Conservation (phyloP, 2,329 filamentous ascomycete species). For the Xylaria sp. region DNA sequence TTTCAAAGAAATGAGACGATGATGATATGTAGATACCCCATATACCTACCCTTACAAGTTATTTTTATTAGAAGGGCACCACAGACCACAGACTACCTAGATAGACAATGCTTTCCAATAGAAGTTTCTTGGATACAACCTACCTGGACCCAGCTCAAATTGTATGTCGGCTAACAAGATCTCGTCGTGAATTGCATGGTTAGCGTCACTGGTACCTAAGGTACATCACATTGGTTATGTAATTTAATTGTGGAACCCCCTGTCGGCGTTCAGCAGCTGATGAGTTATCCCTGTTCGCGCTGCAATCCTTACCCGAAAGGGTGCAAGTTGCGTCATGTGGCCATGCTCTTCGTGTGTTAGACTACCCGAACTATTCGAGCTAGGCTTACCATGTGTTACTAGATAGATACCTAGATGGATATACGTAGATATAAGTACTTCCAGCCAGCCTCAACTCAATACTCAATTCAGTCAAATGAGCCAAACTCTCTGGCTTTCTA, state of each 20-base stretch:
- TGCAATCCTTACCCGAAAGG: background rate
- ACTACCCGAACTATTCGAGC: background rate
- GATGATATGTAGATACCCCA: background rate
- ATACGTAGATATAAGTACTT: no score
- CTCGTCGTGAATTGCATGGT: background rate
- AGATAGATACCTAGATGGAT: no score
- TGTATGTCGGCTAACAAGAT: background rate
- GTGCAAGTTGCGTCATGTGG: slow-evolving; percentile 20
- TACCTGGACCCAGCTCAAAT: background rate
- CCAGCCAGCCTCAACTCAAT: background rate
- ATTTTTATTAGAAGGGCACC: background rate
- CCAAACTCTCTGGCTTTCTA: background rate
- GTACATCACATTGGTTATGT: background rate
- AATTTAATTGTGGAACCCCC: background rate
- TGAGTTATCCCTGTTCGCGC: background rate
- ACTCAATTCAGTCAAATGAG: background rate
- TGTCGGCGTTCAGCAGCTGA: slow-evolving; percentile 2
- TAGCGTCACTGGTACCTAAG: background rate
- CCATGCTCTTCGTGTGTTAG: background rate
- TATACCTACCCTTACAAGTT: background rate
- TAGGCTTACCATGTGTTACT: background rate
- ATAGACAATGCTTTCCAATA: background rate
- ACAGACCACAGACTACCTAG: background rate
- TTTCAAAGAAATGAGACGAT: slow-evolving; percentile 3
- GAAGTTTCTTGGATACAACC: background rate